Conservation (phyloP, 768 basidiomycete species). For the Chalciporus chontae region DNA sequence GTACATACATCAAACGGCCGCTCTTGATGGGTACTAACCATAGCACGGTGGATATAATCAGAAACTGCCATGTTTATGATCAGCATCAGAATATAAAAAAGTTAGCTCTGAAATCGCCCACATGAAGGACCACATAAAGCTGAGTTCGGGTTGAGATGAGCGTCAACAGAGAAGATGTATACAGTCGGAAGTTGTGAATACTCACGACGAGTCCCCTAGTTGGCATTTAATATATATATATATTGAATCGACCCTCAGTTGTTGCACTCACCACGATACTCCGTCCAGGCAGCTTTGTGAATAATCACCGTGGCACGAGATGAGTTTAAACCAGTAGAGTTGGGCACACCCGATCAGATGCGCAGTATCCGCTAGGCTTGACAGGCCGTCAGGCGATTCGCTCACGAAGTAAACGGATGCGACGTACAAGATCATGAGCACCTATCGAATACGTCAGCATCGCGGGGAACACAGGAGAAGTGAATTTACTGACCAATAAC, state of each 20-base stretch:
- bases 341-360: constrained; percentile 6
- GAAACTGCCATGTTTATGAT: constrained; percentile 1
- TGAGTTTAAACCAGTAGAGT: constrained; percentile 5
- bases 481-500: neutral
- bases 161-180: neutral
- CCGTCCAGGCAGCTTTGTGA: neutral
- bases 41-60: constrained; percentile 8
- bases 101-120: neutral
- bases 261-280: constrained; percentile 9
- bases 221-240: neutral
- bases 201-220: constrained; percentile 13
- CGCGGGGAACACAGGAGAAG: neutral
- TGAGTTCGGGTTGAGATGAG: neutral
- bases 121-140: constrained; percentile 5
- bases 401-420: neutral
- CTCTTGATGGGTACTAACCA: neutral
- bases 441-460: neutral
- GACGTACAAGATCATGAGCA: constrained; percentile 13
- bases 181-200: neutral
- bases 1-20: no score
- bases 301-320: constrained; percentile 4
- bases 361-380: constrained; percentile 3
- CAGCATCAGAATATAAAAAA: neutral
- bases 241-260: neutral
- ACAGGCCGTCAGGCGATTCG: neutral